Evolutionary conservation across 2,329 filamentous ascomycete species (phyloP).

Genomic region (Rosellinia necatrix): DNA sequence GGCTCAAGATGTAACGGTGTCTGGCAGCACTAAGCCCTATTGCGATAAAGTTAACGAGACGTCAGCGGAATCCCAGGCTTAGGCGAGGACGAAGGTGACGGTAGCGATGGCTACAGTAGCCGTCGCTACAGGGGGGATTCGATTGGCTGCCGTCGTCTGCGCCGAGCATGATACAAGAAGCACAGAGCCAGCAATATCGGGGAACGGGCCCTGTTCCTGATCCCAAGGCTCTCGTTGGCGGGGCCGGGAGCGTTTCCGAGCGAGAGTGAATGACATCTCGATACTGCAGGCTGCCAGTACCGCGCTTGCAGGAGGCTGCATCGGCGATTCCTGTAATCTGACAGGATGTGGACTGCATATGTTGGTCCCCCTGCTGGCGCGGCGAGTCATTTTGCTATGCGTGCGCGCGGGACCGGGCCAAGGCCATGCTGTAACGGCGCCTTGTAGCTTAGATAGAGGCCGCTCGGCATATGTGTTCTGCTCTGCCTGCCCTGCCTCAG

Average conservation of each 20-base stretch:
- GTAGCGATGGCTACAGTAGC: slow-evolving; percentile 18
- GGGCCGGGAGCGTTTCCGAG: background rate
- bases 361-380: too few relatives aligned
- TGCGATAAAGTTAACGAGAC: slow-evolving; percentile 47
- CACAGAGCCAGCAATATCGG: background rate
- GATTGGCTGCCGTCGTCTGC: slow-evolving; percentile 21
- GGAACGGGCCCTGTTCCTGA: background rate
- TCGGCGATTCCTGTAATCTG: background rate
- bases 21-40: slow-evolving; percentile 43
- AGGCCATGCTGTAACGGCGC: background rate
- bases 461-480: background rate
- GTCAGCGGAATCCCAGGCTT: slow-evolving; percentile 15
- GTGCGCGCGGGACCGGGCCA: background rate
- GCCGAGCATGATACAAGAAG: background rate
- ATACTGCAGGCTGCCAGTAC: too few relatives aligned
- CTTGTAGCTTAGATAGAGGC: background rate
- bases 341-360: background rate
- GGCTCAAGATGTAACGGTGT: slow-evolving; percentile 23
- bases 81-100: slow-evolving; percentile 2
- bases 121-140: slow-evolving; percentile 27
- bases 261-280: background rate
- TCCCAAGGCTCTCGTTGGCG: background rate
- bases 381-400: too few relatives aligned
- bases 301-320: background rate
- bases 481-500: too few relatives aligned